Conservation (phyloP, 1,284 basidiomycete genomes). For the Xerocomus minutiporus region DNA sequence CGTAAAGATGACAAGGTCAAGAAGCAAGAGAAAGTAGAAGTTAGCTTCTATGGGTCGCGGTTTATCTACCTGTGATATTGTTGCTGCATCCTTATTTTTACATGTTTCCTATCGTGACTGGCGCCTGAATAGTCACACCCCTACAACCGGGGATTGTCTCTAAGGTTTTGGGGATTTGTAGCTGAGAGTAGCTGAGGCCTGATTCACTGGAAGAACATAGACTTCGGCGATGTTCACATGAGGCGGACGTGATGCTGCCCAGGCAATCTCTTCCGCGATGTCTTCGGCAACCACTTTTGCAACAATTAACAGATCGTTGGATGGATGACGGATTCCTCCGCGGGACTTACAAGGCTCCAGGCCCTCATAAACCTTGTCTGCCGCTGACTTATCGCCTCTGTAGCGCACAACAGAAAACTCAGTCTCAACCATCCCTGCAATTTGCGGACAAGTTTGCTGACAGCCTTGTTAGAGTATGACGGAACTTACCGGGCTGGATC, state of each 20-base stretch:
- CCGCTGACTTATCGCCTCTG: slow-evolving; percentile 76
- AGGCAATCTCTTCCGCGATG: slow-evolving; percentile 97
- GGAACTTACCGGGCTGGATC: slow-evolving; percentile 73
- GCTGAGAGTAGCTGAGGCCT: slow-evolving; percentile 60
- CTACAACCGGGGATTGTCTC: neutral
- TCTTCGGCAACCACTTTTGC: slow-evolving; percentile 69
- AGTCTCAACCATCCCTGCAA: slow-evolving; percentile 81
- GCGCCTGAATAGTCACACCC: slow-evolving; percentile 1
- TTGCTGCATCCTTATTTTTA: slow-evolving; percentile 35
- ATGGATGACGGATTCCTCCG: neutral
- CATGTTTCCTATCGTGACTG: slow-evolving; percentile 7
- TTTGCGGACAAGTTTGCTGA: slow-evolving; percentile 5
- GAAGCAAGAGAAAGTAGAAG: slow-evolving; percentile 39
- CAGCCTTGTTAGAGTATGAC: neutral
- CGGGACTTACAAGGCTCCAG: slow-evolving; percentile 64
- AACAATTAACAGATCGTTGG: slow-evolving; percentile 16
- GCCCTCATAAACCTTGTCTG: slow-evolving; percentile 88
- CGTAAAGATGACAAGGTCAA: slow-evolving; percentile 49
- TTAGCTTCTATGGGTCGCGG: slow-evolving; percentile 12
- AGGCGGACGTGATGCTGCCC: slow-evolving; percentile 82
- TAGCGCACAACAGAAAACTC: slow-evolving; percentile 89
- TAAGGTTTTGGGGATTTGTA: slow-evolving; percentile 21
- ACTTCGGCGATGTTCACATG: slow-evolving; percentile 85
- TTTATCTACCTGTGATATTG: slow-evolving; percentile 23
- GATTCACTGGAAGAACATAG: slow-evolving; percentile 76